phyloP scores from a whole-genome alignment of 2,329 filamentous ascomycete genomes.

The Orbilia blumenaviensis region DNA sequence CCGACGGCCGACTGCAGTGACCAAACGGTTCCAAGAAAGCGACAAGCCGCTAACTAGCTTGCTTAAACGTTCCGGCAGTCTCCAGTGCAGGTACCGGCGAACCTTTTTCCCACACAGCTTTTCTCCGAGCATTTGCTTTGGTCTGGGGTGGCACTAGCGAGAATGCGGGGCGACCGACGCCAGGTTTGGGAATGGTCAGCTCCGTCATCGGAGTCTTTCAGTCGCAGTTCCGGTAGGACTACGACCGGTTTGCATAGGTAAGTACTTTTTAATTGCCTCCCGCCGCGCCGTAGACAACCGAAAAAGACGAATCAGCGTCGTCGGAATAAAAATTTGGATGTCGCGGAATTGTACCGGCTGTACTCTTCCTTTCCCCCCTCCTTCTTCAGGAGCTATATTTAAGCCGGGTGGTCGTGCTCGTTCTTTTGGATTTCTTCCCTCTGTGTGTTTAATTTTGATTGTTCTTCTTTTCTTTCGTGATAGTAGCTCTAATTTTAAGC shows the following conservation, averaged over 20 bases:
- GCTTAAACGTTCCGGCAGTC: too few species aligned
- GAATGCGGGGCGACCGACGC: slow-evolving; percentile 31
- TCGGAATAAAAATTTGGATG: slow-evolving; percentile 26
- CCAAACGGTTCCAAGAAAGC: neutral
- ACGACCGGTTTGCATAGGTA: too few species aligned
- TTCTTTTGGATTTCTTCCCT: too few species aligned
- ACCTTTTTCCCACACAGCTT: neutral
- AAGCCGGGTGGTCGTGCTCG: too few species aligned
- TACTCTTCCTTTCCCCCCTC: too few species aligned
- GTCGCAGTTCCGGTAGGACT: slow-evolving; percentile 9
- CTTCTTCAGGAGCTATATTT: neutral
- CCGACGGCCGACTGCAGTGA: too few species aligned
- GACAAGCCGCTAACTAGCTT: slow-evolving; percentile 13
- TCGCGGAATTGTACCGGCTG: neutral
- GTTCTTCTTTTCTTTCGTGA: neutral
- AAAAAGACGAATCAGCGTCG: slow-evolving; percentile 41
- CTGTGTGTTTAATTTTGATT: neutral
- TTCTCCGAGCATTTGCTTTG: neutral
- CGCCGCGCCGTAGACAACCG: slow-evolving; percentile 9
- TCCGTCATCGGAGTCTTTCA: slow-evolving; percentile 47
- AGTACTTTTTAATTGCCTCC: neutral
- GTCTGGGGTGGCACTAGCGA: slow-evolving; percentile 36
- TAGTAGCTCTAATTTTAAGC: too few species aligned
- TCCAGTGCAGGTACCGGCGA: neutral
- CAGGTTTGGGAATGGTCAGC: slow-evolving; percentile 31